Percentiles rank a stretch among this genome's conserved stretches.
Evolutionary conservation across 2,329 filamentous ascomycete genomes (phyloP).

Genomic region (Fusarium gaditjirri): DNA sequence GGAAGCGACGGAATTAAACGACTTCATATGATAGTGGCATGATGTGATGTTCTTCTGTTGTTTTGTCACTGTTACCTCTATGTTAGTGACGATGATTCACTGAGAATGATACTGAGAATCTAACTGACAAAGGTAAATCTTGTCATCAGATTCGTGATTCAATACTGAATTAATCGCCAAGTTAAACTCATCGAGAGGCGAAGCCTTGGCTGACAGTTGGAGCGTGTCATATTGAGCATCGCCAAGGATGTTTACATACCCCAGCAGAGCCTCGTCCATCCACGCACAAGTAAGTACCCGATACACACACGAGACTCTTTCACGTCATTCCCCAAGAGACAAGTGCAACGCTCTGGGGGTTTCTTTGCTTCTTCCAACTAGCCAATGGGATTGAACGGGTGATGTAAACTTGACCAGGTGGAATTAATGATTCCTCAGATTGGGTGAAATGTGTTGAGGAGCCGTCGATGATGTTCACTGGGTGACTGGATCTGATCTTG

Average conservation of each 20-base stretch:
- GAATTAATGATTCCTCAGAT: neutral
- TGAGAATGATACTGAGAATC: neutral
- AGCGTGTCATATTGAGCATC: slow-evolving; percentile 12
- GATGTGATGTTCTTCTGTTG: slow-evolving; percentile 3
- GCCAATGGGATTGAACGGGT: slow-evolving; percentile 22
- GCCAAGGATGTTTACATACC: slow-evolving; percentile 11
- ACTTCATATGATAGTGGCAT: slow-evolving; percentile 13
- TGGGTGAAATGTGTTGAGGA: neutral
- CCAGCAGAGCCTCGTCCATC: slow-evolving; percentile 2
- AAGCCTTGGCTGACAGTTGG: slow-evolving; percentile 15
- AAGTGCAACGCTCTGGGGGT: slow-evolving; percentile 1
- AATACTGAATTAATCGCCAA: neutral
- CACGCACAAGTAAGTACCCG: slow-evolving; percentile 13
- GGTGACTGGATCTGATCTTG: neutral
- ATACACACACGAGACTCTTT: slow-evolving; percentile 18
- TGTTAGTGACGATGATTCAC: neutral
- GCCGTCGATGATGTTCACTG: slow-evolving; percentile 5
- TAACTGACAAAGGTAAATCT: too few relatives aligned
- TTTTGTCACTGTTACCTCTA: slow-evolving; percentile 3
- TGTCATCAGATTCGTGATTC: neutral
- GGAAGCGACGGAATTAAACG: slow-evolving; percentile 22
- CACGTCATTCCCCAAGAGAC: slow-evolving; percentile 10
- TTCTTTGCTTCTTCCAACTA: neutral
- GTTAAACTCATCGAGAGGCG: neutral
- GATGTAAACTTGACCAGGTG: neutral